Evolutionary conservation across 768 basidiomycete genomes (phyloP), one percentile per base, ranked within the genome.

Genomic region (Pleurotus pulmonarius): DNA sequence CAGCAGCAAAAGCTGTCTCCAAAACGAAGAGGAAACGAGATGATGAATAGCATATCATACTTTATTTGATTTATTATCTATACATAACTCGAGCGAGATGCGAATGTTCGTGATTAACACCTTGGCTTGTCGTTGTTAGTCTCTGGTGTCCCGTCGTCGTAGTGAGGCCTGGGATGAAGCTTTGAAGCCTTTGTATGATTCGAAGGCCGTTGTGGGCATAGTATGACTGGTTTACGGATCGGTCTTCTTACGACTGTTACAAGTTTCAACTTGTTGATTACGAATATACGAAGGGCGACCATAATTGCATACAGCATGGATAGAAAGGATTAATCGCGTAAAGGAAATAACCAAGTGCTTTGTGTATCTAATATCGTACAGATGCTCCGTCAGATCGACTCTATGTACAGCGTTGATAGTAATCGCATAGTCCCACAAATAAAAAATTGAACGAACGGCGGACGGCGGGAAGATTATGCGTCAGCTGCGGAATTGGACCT

Each of bases 1-100:
- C 96, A 0, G 90, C 83, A 13, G 78, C 80, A 53, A 87, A 79
- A 64, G 88, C 89, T 3, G 60, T 59, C 20, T 57, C 65, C 65
- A 75, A 59, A 46, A 57, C 65, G 26, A 75, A 81, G 67, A 69
- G 78, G 47, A 82, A 80, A 61, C 69, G 77, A 15, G 67, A 64
- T 0, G 64, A 69, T 44, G 66, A 69, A 9, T 63, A 61, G 25
- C 56, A 60, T 39, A 57, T 20, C 56, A 24, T 39, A 11, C 39
- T 59, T 24, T 15, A 26, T 29, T n/a, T 37, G 9, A 51, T 13
- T 15, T 29, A 3, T 26, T 52, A 9, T 34, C 9, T 34, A 34
- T 34, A 8, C 11, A 34, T 34, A 34, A 34, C 9, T 34, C 29
- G 29, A 11, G 8, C 29, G 29, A 34, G 29, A 34, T 11, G 29